Conservation (phyloP, 306 rosid genomes). For the Vigna nakashimae region DNA sequence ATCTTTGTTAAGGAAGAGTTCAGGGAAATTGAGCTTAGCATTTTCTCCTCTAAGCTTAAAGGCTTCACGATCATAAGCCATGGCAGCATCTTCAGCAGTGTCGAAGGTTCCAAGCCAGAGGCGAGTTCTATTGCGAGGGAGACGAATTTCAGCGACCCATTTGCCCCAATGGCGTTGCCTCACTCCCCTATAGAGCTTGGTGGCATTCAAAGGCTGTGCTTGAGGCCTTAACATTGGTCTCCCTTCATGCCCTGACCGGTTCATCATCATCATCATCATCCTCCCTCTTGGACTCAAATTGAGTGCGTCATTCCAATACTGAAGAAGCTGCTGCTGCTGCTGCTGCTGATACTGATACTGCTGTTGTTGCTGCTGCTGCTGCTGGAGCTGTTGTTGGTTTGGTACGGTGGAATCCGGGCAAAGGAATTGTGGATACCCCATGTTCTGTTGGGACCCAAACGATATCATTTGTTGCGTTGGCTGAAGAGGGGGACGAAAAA, state of each 20-base stretch:
- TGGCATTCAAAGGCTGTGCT: conserved; percentile 58
- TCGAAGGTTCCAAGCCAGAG: conserved; percentile 96
- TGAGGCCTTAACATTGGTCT: conserved; percentile 58
- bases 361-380: background rate
- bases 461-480: conserved; percentile 57
- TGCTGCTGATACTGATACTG: conserved; percentile 45
- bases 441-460: conserved; percentile 44
- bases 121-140: conserved; percentile 82
- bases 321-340: conserved; percentile 68
- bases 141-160: conserved; percentile 97
- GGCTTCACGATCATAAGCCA: conserved; percentile 94
- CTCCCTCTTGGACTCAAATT: conserved; percentile 73
- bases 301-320: conserved; percentile 71
- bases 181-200: conserved; percentile 88
- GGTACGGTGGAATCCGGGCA: conserved; percentile 6
- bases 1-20: conserved; percentile 69
- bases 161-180: conserved; percentile 98
- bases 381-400: conserved; percentile 35
- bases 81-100: conserved; percentile 90
- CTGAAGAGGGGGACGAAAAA: conserved; percentile 42
- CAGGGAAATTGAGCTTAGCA: conserved; percentile 90
- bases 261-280: conserved; percentile 67
- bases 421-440: conserved; percentile 44
- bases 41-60: conserved; percentile 85
- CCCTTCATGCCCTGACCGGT: conserved; percentile 44